Percentiles rank a stretch among this genome's conserved stretches.
phyloP scores from a whole-genome alignment of 2,329 filamentous ascomycete species.

The Paecilomyces fulvus region DNA sequence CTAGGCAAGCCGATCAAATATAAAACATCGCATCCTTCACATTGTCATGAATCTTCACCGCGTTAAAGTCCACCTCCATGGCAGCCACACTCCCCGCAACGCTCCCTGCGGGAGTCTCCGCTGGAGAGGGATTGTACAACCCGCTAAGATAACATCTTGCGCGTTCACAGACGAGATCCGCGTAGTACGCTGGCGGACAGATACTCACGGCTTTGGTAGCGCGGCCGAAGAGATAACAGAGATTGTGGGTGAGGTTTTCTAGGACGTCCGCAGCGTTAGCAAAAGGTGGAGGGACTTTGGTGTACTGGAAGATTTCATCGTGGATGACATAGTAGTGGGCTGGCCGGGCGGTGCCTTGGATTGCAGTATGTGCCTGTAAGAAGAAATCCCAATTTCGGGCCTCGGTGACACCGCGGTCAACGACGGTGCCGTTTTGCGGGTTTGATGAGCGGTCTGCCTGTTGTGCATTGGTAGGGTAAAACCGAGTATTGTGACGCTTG shows the following conservation, averaged over 20 bases:
- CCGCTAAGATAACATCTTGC: constrained; percentile 63
- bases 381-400: constrained; percentile 76
- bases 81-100: constrained; percentile 9
- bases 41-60: constrained; percentile 4
- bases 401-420: constrained; percentile 75
- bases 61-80: constrained; percentile 3
- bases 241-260: constrained; percentile 64
- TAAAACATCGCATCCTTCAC: constrained; percentile 30
- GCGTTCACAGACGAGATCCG: constrained; percentile 74
- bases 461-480: constrained; percentile 58
- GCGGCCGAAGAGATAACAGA: constrained; percentile 77
- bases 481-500: constrained; percentile 82
- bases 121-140: constrained; percentile 44
- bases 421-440: constrained; percentile 65
- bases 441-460: constrained; percentile 55
- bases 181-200: constrained; percentile 84
- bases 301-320: constrained; percentile 56
- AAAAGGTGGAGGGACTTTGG: constrained; percentile 5
- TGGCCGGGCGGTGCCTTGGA: constrained; percentile 75
- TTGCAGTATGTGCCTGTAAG: constrained; percentile 70
- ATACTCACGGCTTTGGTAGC: constrained; percentile 84
- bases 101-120: constrained; percentile 14
- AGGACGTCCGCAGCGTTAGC: constrained; percentile 54
- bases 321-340: constrained; percentile 74
- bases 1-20: constrained; percentile 15